Evolutionary conservation across 257 asterid genomes (phyloP), one percentile per base, ranked within the genome.

Genomic region (Parsonsia alboflavescens): DNA sequence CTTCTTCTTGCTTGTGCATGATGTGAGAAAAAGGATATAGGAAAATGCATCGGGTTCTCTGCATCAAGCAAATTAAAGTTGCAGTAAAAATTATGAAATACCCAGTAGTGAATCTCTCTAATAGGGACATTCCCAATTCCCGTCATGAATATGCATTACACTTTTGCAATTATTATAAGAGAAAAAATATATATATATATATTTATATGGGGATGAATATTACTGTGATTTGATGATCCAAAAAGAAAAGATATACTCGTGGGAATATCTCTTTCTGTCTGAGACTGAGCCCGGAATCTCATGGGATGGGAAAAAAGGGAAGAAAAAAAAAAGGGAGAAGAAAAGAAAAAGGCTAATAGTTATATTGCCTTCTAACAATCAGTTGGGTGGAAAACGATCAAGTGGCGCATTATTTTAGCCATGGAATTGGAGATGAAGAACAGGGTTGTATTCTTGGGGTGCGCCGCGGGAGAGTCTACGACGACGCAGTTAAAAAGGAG

Each of bases 271-370:
- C 66, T 78, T 56, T 36, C 76, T 44, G 52, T 58, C 54, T 6
- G 24, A 36, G 19, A 9, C 67, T 33, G 28, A 56, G 36, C 6
- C 6, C 59, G 56, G 69, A 62, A 24, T 77, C 68, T 72, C 58
- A 41, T 77, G 75, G 71, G 58, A 59, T 76, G 80, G 72, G 59
- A 17, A 70, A 63, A 66, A 50, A 48, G 28, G 77, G 69, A 81
- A 87, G 86, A 85, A 33, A 7, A 54, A 54, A 54, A 21, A 88
- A 86, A 36, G 19, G n/a, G n/a, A n/a, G 69, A 81, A 87, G 86
- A 85, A 33, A 7, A 54, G 21, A 54, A 21, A 88, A 86, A 36
- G 19, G n/a, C n/a, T n/a, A n/a, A n/a, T n/a, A n/a, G n/a, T n/a
- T n/a, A n/a, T 15, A 73, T 85, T 70, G 86, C 68, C 75, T 80